Evolutionary conservation across 192 early-diverging fungal genomes (phyloP).

Genomic region (Backusella circina): DNA sequence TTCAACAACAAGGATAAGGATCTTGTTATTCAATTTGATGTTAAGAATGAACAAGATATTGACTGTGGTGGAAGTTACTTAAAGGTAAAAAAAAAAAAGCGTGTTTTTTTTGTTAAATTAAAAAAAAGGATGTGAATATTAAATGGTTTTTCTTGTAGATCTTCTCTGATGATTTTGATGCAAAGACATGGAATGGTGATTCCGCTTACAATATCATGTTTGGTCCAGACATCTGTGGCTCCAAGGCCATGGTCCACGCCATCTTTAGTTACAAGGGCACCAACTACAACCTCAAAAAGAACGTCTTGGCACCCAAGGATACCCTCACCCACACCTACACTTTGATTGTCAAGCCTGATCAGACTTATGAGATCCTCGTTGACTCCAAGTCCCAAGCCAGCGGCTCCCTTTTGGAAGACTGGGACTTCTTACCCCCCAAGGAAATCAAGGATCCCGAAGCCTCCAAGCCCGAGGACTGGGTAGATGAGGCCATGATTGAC

Average conservation of each 20-base stretch:
- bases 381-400: slow-evolving; percentile 77
- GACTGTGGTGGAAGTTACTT: slow-evolving; percentile 93
- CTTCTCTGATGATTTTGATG: slow-evolving; percentile 77
- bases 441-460: slow-evolving; percentile 79
- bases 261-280: slow-evolving; percentile 95
- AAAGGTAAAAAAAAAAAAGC: slow-evolving; percentile 44
- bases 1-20: slow-evolving; percentile 84
- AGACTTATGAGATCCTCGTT: slow-evolving; percentile 71
- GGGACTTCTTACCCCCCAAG: slow-evolving; percentile 76
- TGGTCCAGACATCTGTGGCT: slow-evolving; percentile 92
- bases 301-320: slow-evolving; percentile 68
- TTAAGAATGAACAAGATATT: slow-evolving; percentile 87
- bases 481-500: slow-evolving; percentile 66
- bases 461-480: slow-evolving; percentile 90
- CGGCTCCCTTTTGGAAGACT: slow-evolving; percentile 77
- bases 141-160: slow-evolving; percentile 40
- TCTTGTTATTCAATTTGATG: slow-evolving; percentile 85
- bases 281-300: slow-evolving; percentile 78
- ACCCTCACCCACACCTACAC: slow-evolving; percentile 88
- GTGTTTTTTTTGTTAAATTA: neutral
- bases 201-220: slow-evolving; percentile 81
- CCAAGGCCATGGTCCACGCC: slow-evolving; percentile 88
- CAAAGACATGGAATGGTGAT: slow-evolving; percentile 79
- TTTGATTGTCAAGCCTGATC: slow-evolving; percentile 73
- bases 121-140: neutral